These are phyloP conservation scores for Ilex aquifolium DNA, from an alignment of 257 asterid genomes.

Conservation along the genomic window DNA sequence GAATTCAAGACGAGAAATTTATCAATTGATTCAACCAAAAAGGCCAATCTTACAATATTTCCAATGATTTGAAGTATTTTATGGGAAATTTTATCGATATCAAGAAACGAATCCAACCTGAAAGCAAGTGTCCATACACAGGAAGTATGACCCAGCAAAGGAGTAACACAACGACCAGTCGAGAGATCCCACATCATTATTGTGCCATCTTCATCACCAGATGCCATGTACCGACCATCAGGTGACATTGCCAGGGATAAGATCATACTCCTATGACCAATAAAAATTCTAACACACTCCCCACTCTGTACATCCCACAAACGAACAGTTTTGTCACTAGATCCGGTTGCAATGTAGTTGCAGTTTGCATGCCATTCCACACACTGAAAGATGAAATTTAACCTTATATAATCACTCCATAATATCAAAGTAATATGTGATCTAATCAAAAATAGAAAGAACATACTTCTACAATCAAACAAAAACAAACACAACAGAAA, in stretches of 20 bases:
- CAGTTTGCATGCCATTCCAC: conserved; percentile 97
- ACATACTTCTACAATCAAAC: too few relatives aligned
- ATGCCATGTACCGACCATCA: conserved; percentile 98
- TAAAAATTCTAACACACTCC: conserved; percentile 86
- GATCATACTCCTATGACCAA: conserved; percentile 95
- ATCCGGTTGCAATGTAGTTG: conserved; percentile 94
- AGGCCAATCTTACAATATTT: not conserved
- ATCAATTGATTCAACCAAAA: not conserved
- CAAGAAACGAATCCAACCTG: conserved; percentile 41
- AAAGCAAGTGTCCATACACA: conserved; percentile 95
- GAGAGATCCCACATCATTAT: conserved; percentile 99
- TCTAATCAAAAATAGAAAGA: too few relatives aligned
- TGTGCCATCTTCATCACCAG: conserved; percentile 98
- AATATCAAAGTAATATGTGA: too few relatives aligned
- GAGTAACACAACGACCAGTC: conserved; percentile 87
- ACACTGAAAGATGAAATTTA: conserved; percentile 43
- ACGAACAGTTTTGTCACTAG: conserved; percentile 97
- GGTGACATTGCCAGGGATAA: conserved; percentile 88
- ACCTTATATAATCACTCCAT: not conserved
- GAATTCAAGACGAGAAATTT: not conserved
- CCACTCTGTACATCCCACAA: conserved; percentile 98
- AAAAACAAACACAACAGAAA: too few relatives aligned
- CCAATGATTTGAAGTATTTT: too few relatives aligned
- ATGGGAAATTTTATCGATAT: not conserved
- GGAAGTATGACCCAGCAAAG: conserved; percentile 88